These are phyloP conservation scores for Trypanosoma congolense DNA, from an alignment of 208 protist species.

Conservation along the genomic window DNA sequence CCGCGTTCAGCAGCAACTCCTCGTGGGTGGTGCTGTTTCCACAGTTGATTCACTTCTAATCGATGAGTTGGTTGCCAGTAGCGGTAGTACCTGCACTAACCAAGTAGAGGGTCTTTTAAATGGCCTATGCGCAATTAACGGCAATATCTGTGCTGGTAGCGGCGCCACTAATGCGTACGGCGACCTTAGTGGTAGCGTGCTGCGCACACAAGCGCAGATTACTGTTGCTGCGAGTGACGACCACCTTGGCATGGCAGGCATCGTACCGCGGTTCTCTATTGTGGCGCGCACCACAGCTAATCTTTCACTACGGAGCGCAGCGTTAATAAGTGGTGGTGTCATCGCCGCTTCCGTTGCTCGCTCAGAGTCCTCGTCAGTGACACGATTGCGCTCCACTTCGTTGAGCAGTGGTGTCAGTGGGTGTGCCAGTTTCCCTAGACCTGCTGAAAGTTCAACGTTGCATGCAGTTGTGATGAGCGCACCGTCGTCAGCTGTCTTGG, in stretches of 20 bases:
- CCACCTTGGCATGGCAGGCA: slow-evolving; percentile 17
- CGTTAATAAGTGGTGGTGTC: slow-evolving; percentile 57
- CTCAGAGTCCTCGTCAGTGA: slow-evolving; percentile 19
- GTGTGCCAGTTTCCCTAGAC: slow-evolving; percentile 7
- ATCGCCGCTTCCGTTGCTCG: slow-evolving; percentile 37
- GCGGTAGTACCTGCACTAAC: slow-evolving; percentile 16
- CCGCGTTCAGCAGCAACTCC: slow-evolving; percentile 27
- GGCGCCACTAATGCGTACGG: not conserved
- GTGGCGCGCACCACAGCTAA: slow-evolving; percentile 34
- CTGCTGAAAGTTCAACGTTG: slow-evolving; percentile 3
- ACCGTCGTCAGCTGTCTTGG: slow-evolving; percentile 17
- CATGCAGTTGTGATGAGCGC: slow-evolving; percentile 15
- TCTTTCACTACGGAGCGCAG: slow-evolving; percentile 33
- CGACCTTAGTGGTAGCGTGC: slow-evolving; percentile 5
- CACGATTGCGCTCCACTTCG: slow-evolving; percentile 14
- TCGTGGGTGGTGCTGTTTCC: slow-evolving; percentile 39
- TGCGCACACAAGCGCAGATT: slow-evolving; percentile 24
- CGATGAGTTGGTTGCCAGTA: slow-evolving; percentile 26
- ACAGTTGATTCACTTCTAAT: slow-evolving; percentile 44
- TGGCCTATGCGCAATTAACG: slow-evolving; percentile 10
- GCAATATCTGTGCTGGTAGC: not conserved
- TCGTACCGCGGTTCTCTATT: slow-evolving; percentile 45
- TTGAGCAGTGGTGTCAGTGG: not conserved
- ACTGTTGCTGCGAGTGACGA: slow-evolving; percentile 49
- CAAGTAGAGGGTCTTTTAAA: slow-evolving; percentile 14